These are phyloP conservation scores for Umbelopsis isabellina DNA, from an alignment of 192 early-diverging fungal genomes.

Conservation along the genomic window DNA sequence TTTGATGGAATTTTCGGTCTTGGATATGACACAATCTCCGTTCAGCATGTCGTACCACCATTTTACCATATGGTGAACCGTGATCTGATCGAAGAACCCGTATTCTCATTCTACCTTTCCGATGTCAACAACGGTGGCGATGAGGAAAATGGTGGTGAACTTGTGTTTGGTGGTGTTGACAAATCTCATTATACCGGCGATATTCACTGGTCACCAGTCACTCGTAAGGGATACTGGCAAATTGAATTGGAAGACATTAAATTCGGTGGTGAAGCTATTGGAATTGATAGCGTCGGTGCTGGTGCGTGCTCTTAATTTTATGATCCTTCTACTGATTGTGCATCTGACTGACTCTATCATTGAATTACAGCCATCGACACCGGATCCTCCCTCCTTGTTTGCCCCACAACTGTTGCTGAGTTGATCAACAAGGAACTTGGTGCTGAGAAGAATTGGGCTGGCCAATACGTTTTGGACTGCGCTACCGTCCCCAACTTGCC, in stretches of 20 bases:
- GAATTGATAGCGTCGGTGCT: constrained; percentile 66
- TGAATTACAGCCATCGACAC: constrained; percentile 78
- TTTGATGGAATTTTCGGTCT: constrained; percentile 98
- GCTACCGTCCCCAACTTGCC: constrained; percentile 71
- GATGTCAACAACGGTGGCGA: constrained; percentile 56
- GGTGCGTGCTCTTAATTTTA: not conserved
- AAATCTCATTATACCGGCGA: constrained; percentile 71
- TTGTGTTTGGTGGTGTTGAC: constrained; percentile 91
- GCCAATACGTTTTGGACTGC: constrained; percentile 86
- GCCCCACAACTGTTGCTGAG: constrained; percentile 81
- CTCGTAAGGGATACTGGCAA: constrained; percentile 97
- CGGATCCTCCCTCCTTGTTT: constrained; percentile 83
- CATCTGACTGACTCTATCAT: not conserved
- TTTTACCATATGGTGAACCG: constrained; percentile 92
- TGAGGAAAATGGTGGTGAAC: constrained; percentile 75
- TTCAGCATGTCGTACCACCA: constrained; percentile 86
- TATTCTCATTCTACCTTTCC: constrained; percentile 90
- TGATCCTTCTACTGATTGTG: not conserved
- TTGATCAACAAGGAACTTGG: constrained; percentile 90
- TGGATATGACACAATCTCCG: constrained; percentile 85
- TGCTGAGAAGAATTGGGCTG: constrained; percentile 88
- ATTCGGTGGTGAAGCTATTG: constrained; percentile 76
- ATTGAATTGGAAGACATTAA: constrained; percentile 81
- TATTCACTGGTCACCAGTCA: constrained; percentile 81
- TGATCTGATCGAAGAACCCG: constrained; percentile 76